Percentiles rank a stretch among this genome's conserved stretches.
These are phyloP conservation scores for Ceratocystiopsis brevicomis DNA, from an alignment of 2,329 filamentous ascomycete genomes.

Conservation along the genomic window DNA sequence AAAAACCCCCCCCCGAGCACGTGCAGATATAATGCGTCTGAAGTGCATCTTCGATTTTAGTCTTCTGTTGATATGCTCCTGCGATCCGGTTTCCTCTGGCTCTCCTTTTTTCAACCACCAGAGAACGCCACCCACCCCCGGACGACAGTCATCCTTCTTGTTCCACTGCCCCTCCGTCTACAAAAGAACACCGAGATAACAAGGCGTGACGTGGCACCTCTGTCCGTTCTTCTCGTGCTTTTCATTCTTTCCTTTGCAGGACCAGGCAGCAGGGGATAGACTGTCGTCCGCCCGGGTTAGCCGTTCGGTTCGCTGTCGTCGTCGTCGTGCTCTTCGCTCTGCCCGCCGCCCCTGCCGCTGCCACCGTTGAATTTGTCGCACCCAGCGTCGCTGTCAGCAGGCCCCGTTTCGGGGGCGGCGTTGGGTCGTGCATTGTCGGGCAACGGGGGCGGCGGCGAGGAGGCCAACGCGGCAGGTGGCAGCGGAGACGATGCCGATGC, in stretches of 20 bases:
- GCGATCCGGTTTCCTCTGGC: no score
- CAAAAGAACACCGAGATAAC: slow-evolving; percentile 10
- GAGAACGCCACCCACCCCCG: slow-evolving; percentile 3
- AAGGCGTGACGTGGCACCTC: neutral
- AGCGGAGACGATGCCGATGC: no score
- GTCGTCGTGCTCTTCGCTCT: slow-evolving; percentile 21
- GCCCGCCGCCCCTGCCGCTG: neutral
- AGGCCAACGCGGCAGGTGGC: no score
- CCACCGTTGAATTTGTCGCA: no score
- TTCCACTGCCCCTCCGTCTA: slow-evolving; percentile 40
- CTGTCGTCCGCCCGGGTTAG: slow-evolving; percentile 36
- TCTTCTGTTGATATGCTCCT: no score
- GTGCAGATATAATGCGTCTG: no score
- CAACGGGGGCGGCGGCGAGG: no score
- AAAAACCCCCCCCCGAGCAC: no score
- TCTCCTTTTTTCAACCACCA: neutral
- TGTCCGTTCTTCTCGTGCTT: neutral
- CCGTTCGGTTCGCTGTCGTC: slow-evolving; percentile 51
- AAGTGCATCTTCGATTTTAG: neutral
- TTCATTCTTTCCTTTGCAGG: slow-evolving; percentile 21
- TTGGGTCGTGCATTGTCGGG: no score
- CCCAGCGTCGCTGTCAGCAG: no score
- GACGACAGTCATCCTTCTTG: slow-evolving; percentile 44
- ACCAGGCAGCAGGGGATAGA: slow-evolving; percentile 50
- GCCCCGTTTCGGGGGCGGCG: no score